Base-by-base conservation (phyloP, 2,329 filamentous ascomycete species). In the Myriangium duriaei region DNA sequence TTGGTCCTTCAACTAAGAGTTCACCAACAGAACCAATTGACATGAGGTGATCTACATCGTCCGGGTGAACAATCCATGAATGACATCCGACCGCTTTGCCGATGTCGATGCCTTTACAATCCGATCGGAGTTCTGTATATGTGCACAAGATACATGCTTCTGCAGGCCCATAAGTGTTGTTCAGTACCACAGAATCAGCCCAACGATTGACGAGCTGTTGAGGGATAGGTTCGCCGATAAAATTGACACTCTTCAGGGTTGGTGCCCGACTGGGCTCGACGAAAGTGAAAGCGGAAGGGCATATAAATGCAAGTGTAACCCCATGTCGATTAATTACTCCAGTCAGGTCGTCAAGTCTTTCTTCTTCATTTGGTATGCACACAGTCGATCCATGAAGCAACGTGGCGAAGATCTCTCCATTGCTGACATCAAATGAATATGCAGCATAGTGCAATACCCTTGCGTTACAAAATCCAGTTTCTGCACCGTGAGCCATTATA, bases 1-100 rank as follows among this genome's bases (percentile, higher is more conserved):
- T 59, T 21, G 58, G 60, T 4, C 65, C 63, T 45, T 67, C 63
- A 2, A 69, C 38, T 0, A 66, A 46, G 32, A 69, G 48, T 46
- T 69, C 66, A 9, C 66, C 66, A n/a, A 66, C 50, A 11, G 57
- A 57, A 7, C 67, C 67, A 6, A 68, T 49, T 0, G 64, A 60
- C 2, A 60, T 35, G 2, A 57, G 46, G 6, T 30, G 34, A n/a
- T 51, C 37, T 14, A 44, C 36, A 28, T 54, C 43, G 4, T 39
- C 38, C 3, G 47, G 42, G 30, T 52, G 45, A 2, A 49, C 48
- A 30, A 59, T 44, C 55, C 56, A 58, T 5, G 46, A 18, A 24
- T 42, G 30, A 32, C 39, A 13, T n/a, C 47, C 58, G 7, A 15
- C 13, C 4, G 24, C 17, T 7, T 17, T 5, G 4, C 35, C 35